Conservation (phyloP, 371 early-diverging fungal species). For the Apophysomyces elegans region DNA sequence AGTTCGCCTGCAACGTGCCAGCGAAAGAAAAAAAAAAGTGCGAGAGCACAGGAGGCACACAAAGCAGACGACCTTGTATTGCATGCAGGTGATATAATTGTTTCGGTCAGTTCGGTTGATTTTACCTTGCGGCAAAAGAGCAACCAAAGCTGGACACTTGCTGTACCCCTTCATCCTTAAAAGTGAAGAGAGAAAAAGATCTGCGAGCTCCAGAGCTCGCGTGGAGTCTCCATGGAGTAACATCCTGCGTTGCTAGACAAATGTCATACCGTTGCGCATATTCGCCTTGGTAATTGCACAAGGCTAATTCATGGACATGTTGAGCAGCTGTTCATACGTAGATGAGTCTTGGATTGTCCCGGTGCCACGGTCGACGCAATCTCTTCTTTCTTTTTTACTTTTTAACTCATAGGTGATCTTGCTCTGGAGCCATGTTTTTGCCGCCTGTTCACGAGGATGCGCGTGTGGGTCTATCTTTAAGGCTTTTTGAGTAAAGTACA, state of each 20-base stretch:
- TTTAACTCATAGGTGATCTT: neutral
- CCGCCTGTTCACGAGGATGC: neutral
- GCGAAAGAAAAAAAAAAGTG: no score
- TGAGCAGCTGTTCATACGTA: neutral
- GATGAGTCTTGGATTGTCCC: neutral
- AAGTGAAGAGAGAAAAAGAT: neutral
- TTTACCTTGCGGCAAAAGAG: no score
- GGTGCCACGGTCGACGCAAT: neutral
- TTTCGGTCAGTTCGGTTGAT: neutral
- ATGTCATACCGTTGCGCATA: neutral
- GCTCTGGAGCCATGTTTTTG: neutral
- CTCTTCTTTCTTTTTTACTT: neutral
- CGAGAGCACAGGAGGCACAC: no score
- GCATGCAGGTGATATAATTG: no score
- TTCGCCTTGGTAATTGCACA: neutral
- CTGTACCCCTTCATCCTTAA: neutral
- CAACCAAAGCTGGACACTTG: no score
- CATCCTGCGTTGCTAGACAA: neutral
- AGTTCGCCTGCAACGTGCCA: no score
- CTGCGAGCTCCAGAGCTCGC: neutral
- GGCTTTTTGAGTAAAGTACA: constrained; percentile 1
- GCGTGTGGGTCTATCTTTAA: neutral
- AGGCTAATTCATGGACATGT: neutral
- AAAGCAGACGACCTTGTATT: no score
- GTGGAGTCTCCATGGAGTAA: neutral